Evolutionary conservation across 164 flowering plant genomes (phyloP).

Genomic region (Platanus orientalis): DNA sequence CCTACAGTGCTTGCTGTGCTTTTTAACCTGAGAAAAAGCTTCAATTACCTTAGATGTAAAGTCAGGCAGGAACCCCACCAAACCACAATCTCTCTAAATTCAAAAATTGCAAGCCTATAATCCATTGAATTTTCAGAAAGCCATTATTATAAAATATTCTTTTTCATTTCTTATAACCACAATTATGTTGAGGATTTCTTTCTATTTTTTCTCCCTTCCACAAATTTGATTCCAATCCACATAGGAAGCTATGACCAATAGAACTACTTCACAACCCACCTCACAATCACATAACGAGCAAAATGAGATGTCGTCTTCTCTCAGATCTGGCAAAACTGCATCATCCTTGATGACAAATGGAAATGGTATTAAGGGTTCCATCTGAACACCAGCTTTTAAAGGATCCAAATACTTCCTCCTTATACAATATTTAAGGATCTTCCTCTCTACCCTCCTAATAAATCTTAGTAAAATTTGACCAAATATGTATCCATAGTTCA

Average conservation of each 20-base stretch:
- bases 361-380: conserved; percentile 83
- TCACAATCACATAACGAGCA: conserved; percentile 78
- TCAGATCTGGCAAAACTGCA: conserved; percentile 50
- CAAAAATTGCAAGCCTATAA: neutral
- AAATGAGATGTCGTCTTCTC: conserved; percentile 64
- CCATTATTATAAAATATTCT: neutral
- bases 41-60: neutral
- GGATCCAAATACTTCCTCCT: conserved; percentile 79
- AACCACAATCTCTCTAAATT: neutral
- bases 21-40: conserved; percentile 54
- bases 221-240: neutral
- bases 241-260: neutral
- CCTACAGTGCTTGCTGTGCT: conserved; percentile 90
- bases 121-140: neutral
- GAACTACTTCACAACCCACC: conserved; percentile 34
- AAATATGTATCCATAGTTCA: conserved; percentile 54
- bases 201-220: no score
- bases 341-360: conserved; percentile 68
- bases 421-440: conserved; percentile 61
- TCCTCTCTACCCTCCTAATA: conserved; percentile 70
- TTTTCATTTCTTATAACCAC: no score
- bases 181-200: no score
- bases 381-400: conserved; percentile 36
- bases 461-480: conserved; percentile 55
- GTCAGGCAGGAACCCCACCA: neutral